Base-by-base conservation (phyloP, 331 rosid species). In the Quercus lobata region DNA sequence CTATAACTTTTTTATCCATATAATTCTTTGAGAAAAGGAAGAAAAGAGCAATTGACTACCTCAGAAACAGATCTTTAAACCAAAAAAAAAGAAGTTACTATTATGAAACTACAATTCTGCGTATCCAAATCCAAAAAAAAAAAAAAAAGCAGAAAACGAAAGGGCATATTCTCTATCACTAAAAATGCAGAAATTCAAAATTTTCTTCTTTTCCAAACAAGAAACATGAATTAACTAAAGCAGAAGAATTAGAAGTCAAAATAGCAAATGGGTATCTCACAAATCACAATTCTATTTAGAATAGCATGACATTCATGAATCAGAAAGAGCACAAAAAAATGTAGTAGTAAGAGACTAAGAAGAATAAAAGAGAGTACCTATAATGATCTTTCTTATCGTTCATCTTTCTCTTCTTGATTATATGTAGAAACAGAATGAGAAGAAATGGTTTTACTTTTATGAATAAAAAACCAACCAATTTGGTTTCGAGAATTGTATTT, bases 211-310 rank as follows among this genome's bases (percentile, higher is more conserved):
- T 4, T 22, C 15, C 70, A 29, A 63, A 25, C 55, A 49, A 11
- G 55, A 49, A 49, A 49, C 55, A 49, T 49, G 12, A 41, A 41
- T 41, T 9, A 55, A 27, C 22, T 29, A 17, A 35, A 18, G 41
- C 6, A 22, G 21, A 55, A 37, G 7, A 44, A 62, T 17, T 49
- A 3, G 3, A 34, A 57, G 17, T 22, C 60, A 75, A 76, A 53
- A 54, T 17, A 73, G 57, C 32, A 72, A 46, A 69, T 66, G 77
- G 73, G 78, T 37, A 62, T 46, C 18, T 68, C 35, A 57, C 63
- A 79, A 14, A 17, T 68, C 35, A 57, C 63, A 76, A 14, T 74
- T 73, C 71, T 5, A 46, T 78, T 12, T 22, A 79, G 34, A 58
- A 68, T 9, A 25, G 57, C 62, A 27, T 27, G 29, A 19, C 55